Evolutionary conservation across 352 stramenopile genomes (phyloP), one percentile per base, ranked within the genome.

Genomic region (Phytophthora syringae): DNA sequence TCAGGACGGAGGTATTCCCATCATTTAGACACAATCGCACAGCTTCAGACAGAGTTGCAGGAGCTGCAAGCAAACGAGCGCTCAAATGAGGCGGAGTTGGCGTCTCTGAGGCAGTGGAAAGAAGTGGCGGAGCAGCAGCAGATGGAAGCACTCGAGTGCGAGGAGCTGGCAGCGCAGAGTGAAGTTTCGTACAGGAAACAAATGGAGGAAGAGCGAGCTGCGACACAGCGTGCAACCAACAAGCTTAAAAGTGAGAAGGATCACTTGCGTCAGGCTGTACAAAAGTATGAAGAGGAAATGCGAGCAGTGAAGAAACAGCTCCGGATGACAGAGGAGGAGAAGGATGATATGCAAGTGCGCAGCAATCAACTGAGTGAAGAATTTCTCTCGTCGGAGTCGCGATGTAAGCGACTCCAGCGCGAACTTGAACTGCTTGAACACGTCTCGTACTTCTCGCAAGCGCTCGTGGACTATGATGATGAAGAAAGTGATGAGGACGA

Each of bases 381-480:
- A 28, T 60, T 94, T 30, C 70, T 93, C 4, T 88, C 86, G 3
- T 78, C 76, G 2, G 74, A 90, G 43, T 77, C 84, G 2, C 85
- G 82, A n/a, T 89, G 76, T 58, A 84, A 72, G 11, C 83, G 86
- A 0, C 48, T 96, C 21, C 77, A 96, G 48, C 84, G 86, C 9
- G 86, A 96, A 53, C 69, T 93, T 1, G 60, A 82, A 50, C 74
- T 94, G 36, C 74, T 96, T 42, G 83, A 94, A 37, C 81, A 93
- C 30, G 82, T 93, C 25, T 86, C 82, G 1, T 92, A 90, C 44
- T 77, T 93, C 28, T 86, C 83, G 15, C 68, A 89, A 11, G 82
- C 86, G 1, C 78, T 90, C 21, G 79, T 89, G 32, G 83, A 94
- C 36, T 51, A 60, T 10, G 86, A 94, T 53, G 74, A 80, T 1